Conservation (phyloP, 371 early-diverging fungal species). For the Apophysomyces variabilis region DNA sequence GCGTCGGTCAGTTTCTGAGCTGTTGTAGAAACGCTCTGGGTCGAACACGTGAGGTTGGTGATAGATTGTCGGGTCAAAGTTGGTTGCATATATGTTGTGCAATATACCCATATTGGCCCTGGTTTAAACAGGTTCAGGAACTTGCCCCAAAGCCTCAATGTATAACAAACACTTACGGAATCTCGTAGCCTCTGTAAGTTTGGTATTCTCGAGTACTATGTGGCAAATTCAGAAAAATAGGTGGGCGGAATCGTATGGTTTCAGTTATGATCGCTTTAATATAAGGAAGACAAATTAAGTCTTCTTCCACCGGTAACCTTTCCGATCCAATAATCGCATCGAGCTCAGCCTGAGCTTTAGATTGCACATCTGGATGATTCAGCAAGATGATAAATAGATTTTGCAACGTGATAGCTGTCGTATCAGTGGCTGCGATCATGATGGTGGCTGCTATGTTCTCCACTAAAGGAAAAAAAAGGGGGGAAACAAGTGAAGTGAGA, state of each 20-base stretch:
- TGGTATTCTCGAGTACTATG: constrained; percentile 19
- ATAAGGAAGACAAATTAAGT: constrained; percentile 22
- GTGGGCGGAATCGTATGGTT: constrained; percentile 22
- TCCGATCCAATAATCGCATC: constrained; percentile 16
- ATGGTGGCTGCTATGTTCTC: constrained; percentile 14
- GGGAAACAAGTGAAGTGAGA: too few species aligned
- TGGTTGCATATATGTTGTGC: constrained; percentile 21
- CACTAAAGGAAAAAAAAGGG: background rate
- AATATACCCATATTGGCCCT: constrained; percentile 18
- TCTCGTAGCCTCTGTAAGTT: background rate
- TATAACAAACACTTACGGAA: too few species aligned
- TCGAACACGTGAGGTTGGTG: constrained; percentile 20
- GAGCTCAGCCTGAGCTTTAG: constrained; percentile 20
- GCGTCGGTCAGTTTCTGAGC: constrained; percentile 17
- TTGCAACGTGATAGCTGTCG: constrained; percentile 23
- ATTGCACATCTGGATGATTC: constrained; percentile 27
- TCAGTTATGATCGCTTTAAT: constrained; percentile 24
- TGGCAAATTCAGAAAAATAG: constrained; percentile 21
- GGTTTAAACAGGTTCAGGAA: constrained; percentile 6
- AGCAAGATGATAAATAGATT: constrained; percentile 31
- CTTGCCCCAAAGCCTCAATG: too few species aligned
- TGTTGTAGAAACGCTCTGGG: constrained; percentile 23
- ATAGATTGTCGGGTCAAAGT: constrained; percentile 18
- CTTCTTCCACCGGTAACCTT: constrained; percentile 16
- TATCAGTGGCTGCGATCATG: constrained; percentile 27